Evolutionary conservation across 2,329 filamentous ascomycete genomes (phyloP).

Genomic region (Cryphonectria carpinicola): DNA sequence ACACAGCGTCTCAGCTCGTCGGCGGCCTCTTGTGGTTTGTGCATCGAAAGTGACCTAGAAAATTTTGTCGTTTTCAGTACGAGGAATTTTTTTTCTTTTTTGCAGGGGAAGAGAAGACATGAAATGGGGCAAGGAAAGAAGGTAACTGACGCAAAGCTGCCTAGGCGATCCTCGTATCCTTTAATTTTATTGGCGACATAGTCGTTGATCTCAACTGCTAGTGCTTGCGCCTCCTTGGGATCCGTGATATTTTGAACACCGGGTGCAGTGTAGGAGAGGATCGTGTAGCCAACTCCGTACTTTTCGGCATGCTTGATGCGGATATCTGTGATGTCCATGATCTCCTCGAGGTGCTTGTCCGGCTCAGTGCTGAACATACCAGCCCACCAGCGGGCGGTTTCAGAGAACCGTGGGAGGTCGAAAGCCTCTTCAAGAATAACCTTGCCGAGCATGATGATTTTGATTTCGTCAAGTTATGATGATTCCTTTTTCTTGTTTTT

Average conservation of each 20-base stretch:
- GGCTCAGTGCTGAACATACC: conserved; percentile 61
- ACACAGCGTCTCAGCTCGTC: conserved; percentile 38
- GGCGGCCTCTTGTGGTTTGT: conserved; percentile 36
- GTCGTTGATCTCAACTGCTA: conserved; percentile 39
- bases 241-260: conserved; percentile 39
- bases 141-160: conserved; percentile 34
- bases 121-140: not conserved
- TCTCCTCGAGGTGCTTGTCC: conserved; percentile 61
- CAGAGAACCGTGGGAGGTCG: conserved; percentile 59
- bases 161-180: conserved; percentile 37
- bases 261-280: conserved; percentile 41
- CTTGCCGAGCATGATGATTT: conserved; percentile 55
- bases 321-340: conserved; percentile 45
- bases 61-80: not conserved
- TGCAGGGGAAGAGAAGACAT: not conserved
- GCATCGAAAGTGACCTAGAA: conserved; percentile 38
- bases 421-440: conserved; percentile 67
- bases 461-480: not conserved
- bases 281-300: conserved; percentile 37
- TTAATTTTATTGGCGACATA: conserved; percentile 38
- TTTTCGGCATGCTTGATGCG: conserved; percentile 50
- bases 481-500: too few relatives aligned
- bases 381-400: conserved; percentile 66
- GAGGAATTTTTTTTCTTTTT: too few relatives aligned
- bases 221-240: conserved; percentile 31